phyloP scores from a whole-genome alignment of 495 filamentous ascomycete genomes.

The Penicillium nucicola region DNA sequence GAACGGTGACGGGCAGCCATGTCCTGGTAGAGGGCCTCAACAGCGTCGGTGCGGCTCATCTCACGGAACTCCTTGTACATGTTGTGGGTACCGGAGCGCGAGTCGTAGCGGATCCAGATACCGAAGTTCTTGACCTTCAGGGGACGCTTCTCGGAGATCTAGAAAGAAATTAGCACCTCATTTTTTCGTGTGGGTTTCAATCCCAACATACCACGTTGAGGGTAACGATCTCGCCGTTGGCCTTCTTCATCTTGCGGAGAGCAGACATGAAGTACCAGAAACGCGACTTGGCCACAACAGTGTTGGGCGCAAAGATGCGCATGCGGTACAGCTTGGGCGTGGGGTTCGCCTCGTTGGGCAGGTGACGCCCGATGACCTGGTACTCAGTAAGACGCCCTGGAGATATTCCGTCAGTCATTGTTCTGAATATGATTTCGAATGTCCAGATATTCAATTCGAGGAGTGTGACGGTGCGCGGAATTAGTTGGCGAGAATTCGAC shows the following conservation, averaged over 20 bases:
- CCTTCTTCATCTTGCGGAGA: constrained; percentile 99
- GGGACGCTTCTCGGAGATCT: constrained; percentile 98
- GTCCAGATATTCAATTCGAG: constrained; percentile 11
- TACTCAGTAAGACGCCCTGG: constrained; percentile 98
- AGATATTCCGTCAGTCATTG: constrained; percentile 32
- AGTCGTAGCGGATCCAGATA: constrained; percentile 99
- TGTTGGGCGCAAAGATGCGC: constrained; percentile 98
- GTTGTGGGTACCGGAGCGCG: constrained; percentile 99
- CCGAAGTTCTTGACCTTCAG: constrained; percentile 99
- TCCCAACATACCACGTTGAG: constrained; percentile 79
- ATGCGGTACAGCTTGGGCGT: constrained; percentile 98
- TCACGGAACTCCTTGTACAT: constrained; percentile 99
- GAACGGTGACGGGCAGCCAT: constrained; percentile 98
- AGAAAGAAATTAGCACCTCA: constrained; percentile 19
- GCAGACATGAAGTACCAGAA: constrained; percentile 99
- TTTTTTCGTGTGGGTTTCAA: not conserved
- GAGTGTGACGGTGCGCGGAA: constrained; percentile 20
- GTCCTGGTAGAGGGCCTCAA: constrained; percentile 97
- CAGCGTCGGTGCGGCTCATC: constrained; percentile 90
- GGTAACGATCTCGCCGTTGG: constrained; percentile 97
- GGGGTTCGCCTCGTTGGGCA: constrained; percentile 93
- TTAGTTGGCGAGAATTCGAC: constrained; percentile 3
- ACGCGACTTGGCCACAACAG: constrained; percentile 95
- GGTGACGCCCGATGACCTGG: constrained; percentile 98
- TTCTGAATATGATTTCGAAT: constrained; percentile 6